phyloP scores from a whole-genome alignment of 2,329 filamentous ascomycete species.

The Fusarium agapanthi region DNA sequence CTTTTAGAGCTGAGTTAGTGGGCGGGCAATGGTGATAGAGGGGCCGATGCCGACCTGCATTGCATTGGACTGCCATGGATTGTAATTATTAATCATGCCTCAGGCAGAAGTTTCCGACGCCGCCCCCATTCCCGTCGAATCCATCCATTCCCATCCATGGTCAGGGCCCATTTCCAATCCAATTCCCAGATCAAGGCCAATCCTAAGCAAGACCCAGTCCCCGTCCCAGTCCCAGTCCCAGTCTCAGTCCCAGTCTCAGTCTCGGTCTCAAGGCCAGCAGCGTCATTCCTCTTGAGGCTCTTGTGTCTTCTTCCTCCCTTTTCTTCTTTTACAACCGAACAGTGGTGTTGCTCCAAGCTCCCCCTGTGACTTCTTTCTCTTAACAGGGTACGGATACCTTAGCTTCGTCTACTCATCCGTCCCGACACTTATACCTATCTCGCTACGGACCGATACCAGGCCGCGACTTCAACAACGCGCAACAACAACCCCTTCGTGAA shows the following conservation, averaged over 20 bases:
- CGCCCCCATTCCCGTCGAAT: slow-evolving; percentile 31
- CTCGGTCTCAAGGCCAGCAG: slow-evolving; percentile 30
- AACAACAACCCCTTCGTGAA: slow-evolving; percentile 17
- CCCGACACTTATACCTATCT: slow-evolving; percentile 15
- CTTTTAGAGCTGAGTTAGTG: background rate
- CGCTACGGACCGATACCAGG: background rate
- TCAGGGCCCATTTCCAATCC: slow-evolving; percentile 40
- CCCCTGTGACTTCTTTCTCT: background rate
- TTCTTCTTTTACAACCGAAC: slow-evolving; percentile 9
- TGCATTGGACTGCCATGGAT: background rate
- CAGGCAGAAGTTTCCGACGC: slow-evolving; percentile 25
- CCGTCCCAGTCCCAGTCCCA: background rate
- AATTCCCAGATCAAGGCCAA: slow-evolving; percentile 31
- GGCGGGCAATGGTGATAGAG: background rate
- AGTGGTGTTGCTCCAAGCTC: background rate
- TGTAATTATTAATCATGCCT: slow-evolving; percentile 22
- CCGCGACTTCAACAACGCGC: slow-evolving; percentile 21
- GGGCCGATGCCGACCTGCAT: slow-evolving; percentile 1
- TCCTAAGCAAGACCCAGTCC: slow-evolving; percentile 35
- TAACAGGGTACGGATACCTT: background rate
- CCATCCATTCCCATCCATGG: slow-evolving; percentile 30
- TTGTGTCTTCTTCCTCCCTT: slow-evolving; percentile 26
- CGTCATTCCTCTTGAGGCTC: slow-evolving; percentile 30
- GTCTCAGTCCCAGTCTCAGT: too few species aligned
- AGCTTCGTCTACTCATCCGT: slow-evolving; percentile 3